phyloP scores from a whole-genome alignment of 805 yeast species.

The Cyberlindnera nakhonratchasimensis region DNA sequence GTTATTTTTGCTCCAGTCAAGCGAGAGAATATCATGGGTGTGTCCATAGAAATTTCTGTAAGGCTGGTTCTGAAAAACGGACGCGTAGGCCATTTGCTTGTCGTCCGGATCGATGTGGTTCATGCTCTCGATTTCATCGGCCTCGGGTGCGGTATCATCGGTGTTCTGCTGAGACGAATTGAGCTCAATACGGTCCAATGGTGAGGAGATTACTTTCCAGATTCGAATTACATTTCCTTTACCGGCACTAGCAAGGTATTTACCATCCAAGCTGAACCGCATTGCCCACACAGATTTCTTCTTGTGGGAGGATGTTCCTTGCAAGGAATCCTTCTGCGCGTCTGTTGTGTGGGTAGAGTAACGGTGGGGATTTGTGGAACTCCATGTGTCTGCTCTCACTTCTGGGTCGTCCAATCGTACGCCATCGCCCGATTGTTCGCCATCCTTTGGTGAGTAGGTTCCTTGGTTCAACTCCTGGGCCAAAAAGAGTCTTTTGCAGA shows the following conservation, averaged over 20 bases:
- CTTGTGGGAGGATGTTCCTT: neutral
- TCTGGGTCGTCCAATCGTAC: slow-evolving; percentile 2
- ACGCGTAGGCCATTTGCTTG: slow-evolving; percentile 47
- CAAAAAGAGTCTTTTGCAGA: slow-evolving; percentile 51
- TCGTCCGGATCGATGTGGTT: slow-evolving; percentile 9
- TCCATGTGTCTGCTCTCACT: slow-evolving; percentile 3
- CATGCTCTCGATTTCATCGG: neutral
- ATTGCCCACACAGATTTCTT: slow-evolving; percentile 62
- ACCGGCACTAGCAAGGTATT: slow-evolving; percentile 80
- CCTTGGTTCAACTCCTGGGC: slow-evolving; percentile 56
- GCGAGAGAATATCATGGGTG: slow-evolving; percentile 60
- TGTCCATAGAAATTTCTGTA: slow-evolving; percentile 62
- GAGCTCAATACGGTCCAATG: slow-evolving; percentile 47
- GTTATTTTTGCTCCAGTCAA: slow-evolving; percentile 87
- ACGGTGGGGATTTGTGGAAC: neutral
- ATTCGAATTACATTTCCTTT: slow-evolving; percentile 63
- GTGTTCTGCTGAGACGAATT: neutral
- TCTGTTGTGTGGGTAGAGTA: neutral
- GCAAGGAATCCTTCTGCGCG: neutral
- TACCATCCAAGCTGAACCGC: slow-evolving; percentile 77
- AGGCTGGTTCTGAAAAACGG: slow-evolving; percentile 74
- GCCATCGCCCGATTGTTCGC: slow-evolving; percentile 3
- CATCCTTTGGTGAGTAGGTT: neutral
- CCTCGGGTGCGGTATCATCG: neutral
- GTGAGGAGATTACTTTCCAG: slow-evolving; percentile 79